phyloP scores from a whole-genome alignment of 208 protist genomes.

The Wallacemonas sp. region DNA sequence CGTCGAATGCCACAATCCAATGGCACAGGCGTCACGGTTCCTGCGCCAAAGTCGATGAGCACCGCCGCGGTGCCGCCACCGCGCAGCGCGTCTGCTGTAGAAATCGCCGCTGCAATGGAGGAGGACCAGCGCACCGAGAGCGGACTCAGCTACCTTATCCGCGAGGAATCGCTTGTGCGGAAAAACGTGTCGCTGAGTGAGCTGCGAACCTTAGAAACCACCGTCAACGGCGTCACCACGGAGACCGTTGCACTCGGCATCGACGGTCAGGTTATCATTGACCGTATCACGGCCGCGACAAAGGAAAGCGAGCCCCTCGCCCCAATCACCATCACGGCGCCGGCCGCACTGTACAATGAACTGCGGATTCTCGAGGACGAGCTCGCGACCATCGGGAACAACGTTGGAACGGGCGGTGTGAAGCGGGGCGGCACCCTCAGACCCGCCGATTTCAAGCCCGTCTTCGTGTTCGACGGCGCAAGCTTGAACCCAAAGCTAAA shows the following conservation, averaged over 20 bases:
- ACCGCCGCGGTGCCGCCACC: slow-evolving; percentile 3
- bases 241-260: slow-evolving; percentile 34
- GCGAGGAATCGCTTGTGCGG: slow-evolving; percentile 32
- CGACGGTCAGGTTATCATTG: slow-evolving; percentile 44
- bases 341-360: slow-evolving; percentile 35
- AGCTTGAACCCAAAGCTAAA: slow-evolving; percentile 8
- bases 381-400: neutral
- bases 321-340: slow-evolving; percentile 38
- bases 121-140: slow-evolving; percentile 15
- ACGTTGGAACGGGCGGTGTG: neutral
- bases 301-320: slow-evolving; percentile 38
- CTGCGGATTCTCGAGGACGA: slow-evolving; percentile 17
- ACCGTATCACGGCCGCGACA: slow-evolving; percentile 34
- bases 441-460: neutral
- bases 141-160: slow-evolving; percentile 18
- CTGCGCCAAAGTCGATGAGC: neutral
- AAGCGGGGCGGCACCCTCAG: neutral
- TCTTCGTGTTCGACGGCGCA: slow-evolving; percentile 13
- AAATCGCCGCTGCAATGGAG: slow-evolving; percentile 6
- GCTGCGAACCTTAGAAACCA: slow-evolving; percentile 19
- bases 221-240: neutral
- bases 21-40: neutral
- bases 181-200: slow-evolving; percentile 29
- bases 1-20: neutral
- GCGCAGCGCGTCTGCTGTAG: slow-evolving; percentile 6